These are phyloP conservation scores for Lophiotrema nucula DNA, from an alignment of 495 filamentous ascomycete genomes.

Conservation along the genomic window DNA sequence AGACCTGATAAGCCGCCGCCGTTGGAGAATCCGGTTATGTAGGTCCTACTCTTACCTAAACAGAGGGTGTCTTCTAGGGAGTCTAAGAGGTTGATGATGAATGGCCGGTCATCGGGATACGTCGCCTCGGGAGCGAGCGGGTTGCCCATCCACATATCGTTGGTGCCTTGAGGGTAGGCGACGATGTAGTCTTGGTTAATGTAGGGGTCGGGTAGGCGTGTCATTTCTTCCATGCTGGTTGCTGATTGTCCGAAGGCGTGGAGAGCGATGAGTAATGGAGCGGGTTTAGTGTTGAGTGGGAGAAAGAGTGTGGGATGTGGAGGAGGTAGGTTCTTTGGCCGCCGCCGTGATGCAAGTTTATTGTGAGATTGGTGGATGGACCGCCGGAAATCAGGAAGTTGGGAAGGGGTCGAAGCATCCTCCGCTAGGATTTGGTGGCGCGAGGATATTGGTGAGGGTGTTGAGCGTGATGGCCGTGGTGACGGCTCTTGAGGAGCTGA, in stretches of 20 bases:
- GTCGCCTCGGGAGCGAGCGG: conserved; percentile 2
- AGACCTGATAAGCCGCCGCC: conserved; percentile 12
- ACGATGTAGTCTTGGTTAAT: conserved; percentile 8
- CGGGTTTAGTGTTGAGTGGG: conserved; percentile 1
- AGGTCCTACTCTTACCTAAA: conserved; percentile 9
- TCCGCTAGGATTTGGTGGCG: no score
- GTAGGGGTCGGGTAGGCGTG: not conserved
- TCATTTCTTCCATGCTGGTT: not conserved
- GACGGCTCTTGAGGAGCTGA: no score
- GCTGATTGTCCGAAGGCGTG: conserved; percentile 2
- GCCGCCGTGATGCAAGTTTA: no score
- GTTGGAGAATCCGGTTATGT: conserved; percentile 14
- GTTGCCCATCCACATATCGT: conserved; percentile 13
- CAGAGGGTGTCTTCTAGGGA: not conserved
- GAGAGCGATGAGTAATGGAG: conserved; percentile 6
- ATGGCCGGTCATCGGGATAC: conserved; percentile 8
- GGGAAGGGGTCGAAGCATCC: no score
- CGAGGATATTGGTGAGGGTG: no score
- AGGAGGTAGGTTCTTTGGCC: no score
- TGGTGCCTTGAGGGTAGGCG: conserved; percentile 6
- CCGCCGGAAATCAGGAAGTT: no score
- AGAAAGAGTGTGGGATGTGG: no score
- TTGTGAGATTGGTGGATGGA: no score
- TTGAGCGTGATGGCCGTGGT: no score
- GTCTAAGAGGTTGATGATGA: conserved; percentile 5